Conservation (phyloP, 345 rosid genomes). For the Barbarea vulgaris region DNA sequence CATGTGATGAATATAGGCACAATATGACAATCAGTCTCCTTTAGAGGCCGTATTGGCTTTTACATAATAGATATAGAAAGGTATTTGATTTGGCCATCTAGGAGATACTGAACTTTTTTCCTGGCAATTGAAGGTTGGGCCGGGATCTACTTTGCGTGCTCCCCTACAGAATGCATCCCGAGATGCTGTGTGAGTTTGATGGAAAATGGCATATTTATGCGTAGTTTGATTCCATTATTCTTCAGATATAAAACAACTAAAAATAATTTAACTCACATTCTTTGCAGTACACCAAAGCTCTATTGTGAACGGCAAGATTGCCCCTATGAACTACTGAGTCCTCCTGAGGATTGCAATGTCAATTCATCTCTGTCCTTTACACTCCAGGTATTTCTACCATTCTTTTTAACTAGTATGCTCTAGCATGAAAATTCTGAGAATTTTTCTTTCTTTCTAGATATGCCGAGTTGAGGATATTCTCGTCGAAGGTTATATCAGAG, state of each 20-base stretch:
- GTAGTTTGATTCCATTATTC: slow-evolving; percentile 17
- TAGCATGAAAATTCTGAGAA: slow-evolving; percentile 31
- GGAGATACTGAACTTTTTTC: slow-evolving; percentile 18
- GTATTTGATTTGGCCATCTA: slow-evolving; percentile 15
- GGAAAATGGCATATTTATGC: slow-evolving; percentile 21
- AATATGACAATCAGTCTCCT: slow-evolving; percentile 13
- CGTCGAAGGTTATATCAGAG: slow-evolving; percentile 83
- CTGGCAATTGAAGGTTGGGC: slow-evolving; percentile 72
- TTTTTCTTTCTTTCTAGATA: slow-evolving; percentile 53
- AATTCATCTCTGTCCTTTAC: slow-evolving; percentile 94
- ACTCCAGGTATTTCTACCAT: slow-evolving; percentile 70
- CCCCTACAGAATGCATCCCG: slow-evolving; percentile 78
- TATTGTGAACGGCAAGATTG: slow-evolving; percentile 79
- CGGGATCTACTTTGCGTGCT: slow-evolving; percentile 89
- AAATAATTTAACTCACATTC: slow-evolving; percentile 25
- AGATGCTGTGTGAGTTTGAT: slow-evolving; percentile 77
- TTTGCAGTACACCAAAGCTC: slow-evolving; percentile 79
- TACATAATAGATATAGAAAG: slow-evolving; percentile 8
- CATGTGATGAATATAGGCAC: slow-evolving; percentile 15
- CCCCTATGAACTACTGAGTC: slow-evolving; percentile 81
- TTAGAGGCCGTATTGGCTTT: slow-evolving; percentile 9
- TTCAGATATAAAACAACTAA: background rate
- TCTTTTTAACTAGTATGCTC: slow-evolving; percentile 17
- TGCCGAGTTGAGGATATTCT: slow-evolving; percentile 97
- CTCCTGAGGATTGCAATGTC: slow-evolving; percentile 99